Evolutionary conservation across 2,329 filamentous ascomycete genomes (phyloP).

Genomic region (Alternaria sp.): DNA sequence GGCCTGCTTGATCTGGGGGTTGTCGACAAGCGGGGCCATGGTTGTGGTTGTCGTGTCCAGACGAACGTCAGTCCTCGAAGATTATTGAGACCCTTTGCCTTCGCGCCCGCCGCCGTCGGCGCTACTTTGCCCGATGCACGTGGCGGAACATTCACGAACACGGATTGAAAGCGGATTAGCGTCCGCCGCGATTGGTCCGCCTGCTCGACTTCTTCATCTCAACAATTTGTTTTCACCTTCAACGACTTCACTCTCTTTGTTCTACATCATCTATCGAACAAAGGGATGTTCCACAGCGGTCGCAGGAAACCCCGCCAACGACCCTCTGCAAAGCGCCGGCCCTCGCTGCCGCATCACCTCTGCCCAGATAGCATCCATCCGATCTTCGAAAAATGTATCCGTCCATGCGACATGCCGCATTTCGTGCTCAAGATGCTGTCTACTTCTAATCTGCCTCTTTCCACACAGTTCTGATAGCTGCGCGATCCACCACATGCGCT

Average conservation of each 20-base stretch:
- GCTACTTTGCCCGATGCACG: conserved; percentile 12
- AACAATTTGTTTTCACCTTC: not conserved
- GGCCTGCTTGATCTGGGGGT: conserved; percentile 84
- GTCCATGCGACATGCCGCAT: conserved; percentile 33
- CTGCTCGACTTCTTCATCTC: not conserved
- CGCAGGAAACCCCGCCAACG: not conserved
- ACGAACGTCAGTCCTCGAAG: conserved; percentile 17
- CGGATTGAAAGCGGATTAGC: conserved; percentile 3
- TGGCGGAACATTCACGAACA: conserved; percentile 13
- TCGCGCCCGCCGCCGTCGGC: conserved; percentile 14
- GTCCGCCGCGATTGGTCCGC: conserved; percentile 11
- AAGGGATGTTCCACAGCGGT: too few species aligned
- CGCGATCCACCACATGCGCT: conserved; percentile 24
- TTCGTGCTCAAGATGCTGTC: conserved; percentile 12
- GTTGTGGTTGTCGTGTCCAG: conserved; percentile 28
- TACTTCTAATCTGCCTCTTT: not conserved
- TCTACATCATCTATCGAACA: not conserved
- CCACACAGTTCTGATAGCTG: conserved; percentile 19
- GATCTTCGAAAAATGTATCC: conserved; percentile 22
- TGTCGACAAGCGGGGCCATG: conserved; percentile 78
- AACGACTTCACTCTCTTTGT: not conserved
- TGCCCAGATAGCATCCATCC: conserved; percentile 11
- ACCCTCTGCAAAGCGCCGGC: not conserved
- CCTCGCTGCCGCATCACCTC: not conserved
- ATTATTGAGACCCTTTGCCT: conserved; percentile 21